Base-by-base conservation (phyloP, 805 yeast genomes). In the Jamesozyma rosinii region DNA sequence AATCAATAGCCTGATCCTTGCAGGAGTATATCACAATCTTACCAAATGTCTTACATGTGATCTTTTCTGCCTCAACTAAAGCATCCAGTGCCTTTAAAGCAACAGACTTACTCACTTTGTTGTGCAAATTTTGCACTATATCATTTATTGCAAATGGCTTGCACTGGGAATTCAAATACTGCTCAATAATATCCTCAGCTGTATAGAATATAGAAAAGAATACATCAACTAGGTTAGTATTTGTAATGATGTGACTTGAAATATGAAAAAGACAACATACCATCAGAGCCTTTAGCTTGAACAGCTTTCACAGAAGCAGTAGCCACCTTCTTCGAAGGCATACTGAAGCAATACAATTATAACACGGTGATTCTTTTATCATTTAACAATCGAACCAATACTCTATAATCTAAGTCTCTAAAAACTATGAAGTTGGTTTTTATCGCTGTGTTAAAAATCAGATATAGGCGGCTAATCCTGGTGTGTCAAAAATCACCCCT, bases 91-190 rank as follows among this genome's bases (percentile, higher is more conserved):
- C 58, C 44, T 61, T 66, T 0, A 54, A 32, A 37, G 68, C 64
- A 5, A 53, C 54, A 1, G 64, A 37, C 42, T 70, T 74, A 4
- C 56, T 48, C 1, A 71, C 45, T 32, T 58, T 60, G 32, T 66
- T 70, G 40, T 72, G 75, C 30, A 74, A 47, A 41, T 74, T 75
- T 38, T 65, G 63, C 3, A 69, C 52, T 9, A 75, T 62, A 52
- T 75, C 79, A 38, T 68, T 66, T 8, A 67, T 56, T 1, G 72
- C 71, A 49, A 69, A 74, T 2, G 79, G 79, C 19, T 75, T 58
- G 47, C 69, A 71, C 47, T 72, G 75, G 2, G 58, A 57, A 20
- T 54, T 62, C 41, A 75, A 49, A 44, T 75, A 75, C 3, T 60
- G 49, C 34, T 58, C 51, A 21, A 72, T 63, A 20, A 59, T 38